Evolutionary conservation across 805 yeast genomes (phyloP), one percentile per base, ranked within the genome.

Genomic region (Nakazawaea wyomingensis): DNA sequence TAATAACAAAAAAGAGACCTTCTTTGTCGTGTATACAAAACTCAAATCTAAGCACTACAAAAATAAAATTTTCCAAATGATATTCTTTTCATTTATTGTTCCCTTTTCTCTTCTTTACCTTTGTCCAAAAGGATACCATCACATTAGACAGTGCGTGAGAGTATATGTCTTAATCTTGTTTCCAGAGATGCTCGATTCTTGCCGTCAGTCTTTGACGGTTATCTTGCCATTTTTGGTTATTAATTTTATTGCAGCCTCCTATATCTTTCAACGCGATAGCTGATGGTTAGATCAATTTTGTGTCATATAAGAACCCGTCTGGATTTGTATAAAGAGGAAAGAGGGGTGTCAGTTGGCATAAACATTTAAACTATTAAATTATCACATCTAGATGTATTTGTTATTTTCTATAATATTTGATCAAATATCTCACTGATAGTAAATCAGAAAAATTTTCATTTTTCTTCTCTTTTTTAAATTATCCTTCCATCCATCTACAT

Each of bases 41-140:
- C 10, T 24, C 27, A 24, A 24, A 24, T 24, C 10, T 24, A 7
- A 24, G 10, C 10, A 24, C 27, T 24, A 24, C 27, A 24, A 24
- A 24, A 24, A 24, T 9, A 24, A 24, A 24, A 24, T 24, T 24
- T 11, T 24, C 27, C 27, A n/a, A n/a, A n/a, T n/a, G n/a, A n/a
- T n/a, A n/a, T n/a, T 24, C 11, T 24, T 24, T 29, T 26, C 24
- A 16, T 19, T 24, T 29, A 28, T 36, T 13, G 22, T n/a, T 31
- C 5, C 9, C 10, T 30, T 17, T 11, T 13, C 22, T 18, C 21
- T 35, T 46, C 52, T 50, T 57, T 61, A 60, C 76, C 82, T 77
- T 76, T 78, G 81, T 78, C 82, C 82, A 74, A 76, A 76, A 72
- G 64, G 70, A 59, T 66, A 74, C 83, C 82, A 68, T 74, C 79